phyloP scores from a whole-genome alignment of 495 filamentous ascomycete genomes.

The Aspergillus affinis region DNA sequence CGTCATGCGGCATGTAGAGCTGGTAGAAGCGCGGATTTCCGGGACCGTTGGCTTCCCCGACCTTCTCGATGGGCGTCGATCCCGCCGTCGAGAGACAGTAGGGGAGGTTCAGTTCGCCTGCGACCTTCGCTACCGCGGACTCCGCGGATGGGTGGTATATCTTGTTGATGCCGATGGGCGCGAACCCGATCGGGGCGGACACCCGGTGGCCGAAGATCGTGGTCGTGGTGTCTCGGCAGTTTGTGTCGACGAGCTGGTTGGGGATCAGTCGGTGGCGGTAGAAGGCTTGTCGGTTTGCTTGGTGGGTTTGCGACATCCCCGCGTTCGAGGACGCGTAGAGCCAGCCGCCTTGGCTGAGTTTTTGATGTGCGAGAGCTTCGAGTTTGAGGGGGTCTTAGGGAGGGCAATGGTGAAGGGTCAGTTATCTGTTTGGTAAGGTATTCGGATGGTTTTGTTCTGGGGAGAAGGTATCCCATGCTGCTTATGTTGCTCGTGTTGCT shows the following conservation, averaged over 20 bases:
- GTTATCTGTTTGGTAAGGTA: too few relatives aligned
- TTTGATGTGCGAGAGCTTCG: conserved; percentile 57
- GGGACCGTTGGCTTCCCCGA: conserved; percentile 54
- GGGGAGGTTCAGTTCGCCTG: conserved; percentile 53
- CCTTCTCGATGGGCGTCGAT: conserved; percentile 57
- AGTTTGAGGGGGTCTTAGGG: conserved; percentile 52
- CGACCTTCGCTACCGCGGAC: conserved; percentile 57
- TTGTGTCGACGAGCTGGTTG: conserved; percentile 61
- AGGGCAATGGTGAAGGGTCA: background rate
- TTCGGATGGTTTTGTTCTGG: too few relatives aligned
- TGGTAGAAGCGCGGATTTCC: conserved; percentile 57
- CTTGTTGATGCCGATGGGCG: conserved; percentile 65
- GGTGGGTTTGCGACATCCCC: conserved; percentile 63
- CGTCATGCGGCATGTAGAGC: conserved; percentile 65
- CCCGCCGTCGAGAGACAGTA: conserved; percentile 62
- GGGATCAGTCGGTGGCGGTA: conserved; percentile 67
- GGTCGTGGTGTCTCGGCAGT: conserved; percentile 54
- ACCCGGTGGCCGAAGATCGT: conserved; percentile 62
- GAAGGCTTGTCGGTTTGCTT: conserved; percentile 67
- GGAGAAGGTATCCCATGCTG: too few relatives aligned
- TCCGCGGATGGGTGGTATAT: conserved; percentile 62
- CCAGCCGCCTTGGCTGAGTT: conserved; percentile 46
- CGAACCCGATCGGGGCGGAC: conserved; percentile 61
- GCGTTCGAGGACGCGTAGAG: conserved; percentile 68
- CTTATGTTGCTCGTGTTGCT: too few relatives aligned